A percentile compares a stretch with the other conserved stretches of the same genome.
Conservation (phyloP, 495 filamentous ascomycete species). For the Thermothielavioides terrestris region DNA sequence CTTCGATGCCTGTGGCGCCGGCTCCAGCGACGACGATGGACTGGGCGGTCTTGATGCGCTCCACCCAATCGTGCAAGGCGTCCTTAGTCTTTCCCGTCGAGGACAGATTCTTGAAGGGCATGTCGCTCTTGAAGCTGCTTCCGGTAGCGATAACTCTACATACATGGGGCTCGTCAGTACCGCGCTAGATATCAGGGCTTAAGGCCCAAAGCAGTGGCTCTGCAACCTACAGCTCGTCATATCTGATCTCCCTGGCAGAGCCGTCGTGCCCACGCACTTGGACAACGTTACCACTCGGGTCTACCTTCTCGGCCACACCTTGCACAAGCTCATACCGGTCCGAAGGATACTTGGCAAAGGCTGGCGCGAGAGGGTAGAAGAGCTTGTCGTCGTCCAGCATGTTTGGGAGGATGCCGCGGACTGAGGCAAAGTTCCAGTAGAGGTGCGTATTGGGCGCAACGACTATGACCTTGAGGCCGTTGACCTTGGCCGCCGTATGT, state of each 20-base stretch:
- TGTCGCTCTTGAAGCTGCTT: constrained; percentile 29
- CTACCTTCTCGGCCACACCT: constrained; percentile 45
- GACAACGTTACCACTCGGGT: constrained; percentile 36
- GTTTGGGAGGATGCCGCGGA: constrained; percentile 36
- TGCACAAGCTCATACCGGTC: constrained; percentile 48
- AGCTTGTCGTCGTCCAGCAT: constrained; percentile 33
- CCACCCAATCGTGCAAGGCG: constrained; percentile 36
- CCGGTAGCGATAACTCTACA: constrained; percentile 48
- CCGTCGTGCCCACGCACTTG: constrained; percentile 29
- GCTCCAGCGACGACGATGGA: constrained; percentile 59
- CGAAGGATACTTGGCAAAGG: constrained; percentile 43
- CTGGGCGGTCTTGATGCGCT: constrained; percentile 43
- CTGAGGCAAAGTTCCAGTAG: constrained; percentile 39
- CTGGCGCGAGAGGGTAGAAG: constrained; percentile 39
- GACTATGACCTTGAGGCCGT: constrained; percentile 41
- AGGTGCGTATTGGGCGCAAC: constrained; percentile 48
- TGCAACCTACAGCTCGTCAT: constrained; percentile 39
- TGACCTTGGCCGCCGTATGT: constrained; percentile 32
- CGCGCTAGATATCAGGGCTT: no score
- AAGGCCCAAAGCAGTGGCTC: no score
- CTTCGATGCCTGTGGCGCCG: constrained; percentile 59
- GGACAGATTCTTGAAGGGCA: constrained; percentile 46
- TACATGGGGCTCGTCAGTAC: neutral
- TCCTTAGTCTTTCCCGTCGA: constrained; percentile 35
- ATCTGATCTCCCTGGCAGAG: constrained; percentile 27